Evolutionary conservation across 2,329 filamentous ascomycete genomes (phyloP).

Genomic region (Bertia moriformis): DNA sequence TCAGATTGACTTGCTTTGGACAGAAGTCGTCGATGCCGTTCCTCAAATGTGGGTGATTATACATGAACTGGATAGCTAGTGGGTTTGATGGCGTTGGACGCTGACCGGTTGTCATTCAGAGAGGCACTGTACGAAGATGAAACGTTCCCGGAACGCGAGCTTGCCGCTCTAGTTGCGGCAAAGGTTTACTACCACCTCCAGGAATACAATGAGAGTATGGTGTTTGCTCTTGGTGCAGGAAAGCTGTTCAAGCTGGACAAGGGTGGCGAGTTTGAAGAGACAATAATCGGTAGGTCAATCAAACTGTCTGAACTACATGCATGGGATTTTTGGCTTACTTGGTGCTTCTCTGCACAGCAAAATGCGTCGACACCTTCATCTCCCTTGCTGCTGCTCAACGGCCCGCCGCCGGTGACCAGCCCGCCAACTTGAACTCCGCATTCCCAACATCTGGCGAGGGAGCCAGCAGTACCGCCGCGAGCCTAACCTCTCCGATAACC

Average conservation of each 20-base stretch:
- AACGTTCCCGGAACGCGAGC: constrained; percentile 78
- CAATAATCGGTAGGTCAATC: constrained; percentile 94
- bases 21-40: constrained; percentile 49
- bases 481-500: constrained; percentile 71
- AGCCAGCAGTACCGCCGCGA: constrained; percentile 41
- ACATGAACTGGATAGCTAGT: background rate
- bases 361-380: constrained; percentile 64
- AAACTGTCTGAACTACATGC: too few species aligned
- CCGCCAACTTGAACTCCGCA: constrained; percentile 65
- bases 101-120: constrained; percentile 29
- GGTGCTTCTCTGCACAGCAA: background rate
- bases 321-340: background rate
- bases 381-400: constrained; percentile 34
- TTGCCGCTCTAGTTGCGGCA: constrained; percentile 83
- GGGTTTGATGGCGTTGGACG: too few species aligned
- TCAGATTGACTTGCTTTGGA: constrained; percentile 53
- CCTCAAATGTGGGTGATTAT: constrained; percentile 41
- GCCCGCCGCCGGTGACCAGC: constrained; percentile 6
- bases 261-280: constrained; percentile 92
- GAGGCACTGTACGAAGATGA: constrained; percentile 97
- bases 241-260: constrained; percentile 87
- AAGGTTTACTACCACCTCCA: constrained; percentile 99
- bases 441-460: constrained; percentile 57
- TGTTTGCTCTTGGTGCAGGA: constrained; percentile 85
- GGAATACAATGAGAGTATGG: constrained; percentile 98